A percentile compares a stretch with the other conserved stretches of the same genome.
These are phyloP conservation scores for Pichia cactophila DNA, from an alignment of 1,139 yeast species.

Conservation along the genomic window DNA sequence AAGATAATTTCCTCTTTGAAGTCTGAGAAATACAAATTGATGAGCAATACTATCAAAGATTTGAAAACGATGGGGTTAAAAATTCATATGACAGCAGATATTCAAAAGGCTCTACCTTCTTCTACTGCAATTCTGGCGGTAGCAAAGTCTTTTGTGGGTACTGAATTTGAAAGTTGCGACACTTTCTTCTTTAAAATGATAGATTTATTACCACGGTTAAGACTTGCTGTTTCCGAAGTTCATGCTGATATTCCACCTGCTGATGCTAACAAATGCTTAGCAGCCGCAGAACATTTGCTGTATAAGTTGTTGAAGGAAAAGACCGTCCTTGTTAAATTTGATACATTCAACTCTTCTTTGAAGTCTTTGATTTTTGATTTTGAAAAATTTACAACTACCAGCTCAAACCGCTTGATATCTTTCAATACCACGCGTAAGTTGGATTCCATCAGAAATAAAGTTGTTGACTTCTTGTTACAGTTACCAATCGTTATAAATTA, in stretches of 20 bases:
- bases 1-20: slow-evolving; percentile 65
- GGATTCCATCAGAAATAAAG: neutral
- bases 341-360: slow-evolving; percentile 3
- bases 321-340: slow-evolving; percentile 33
- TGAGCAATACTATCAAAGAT: slow-evolving; percentile 72
- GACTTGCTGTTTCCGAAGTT: slow-evolving; percentile 54
- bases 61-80: slow-evolving; percentile 70
- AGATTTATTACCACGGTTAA: slow-evolving; percentile 73
- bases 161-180: slow-evolving; percentile 44
- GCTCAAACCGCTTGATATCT: slow-evolving; percentile 1
- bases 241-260: slow-evolving; percentile 69
- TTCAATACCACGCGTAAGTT: neutral
- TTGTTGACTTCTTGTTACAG: slow-evolving; percentile 28
- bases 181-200: slow-evolving; percentile 58
- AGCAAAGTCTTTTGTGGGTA: slow-evolving; percentile 38
- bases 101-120: slow-evolving; percentile 52
- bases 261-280: slow-evolving; percentile 71
- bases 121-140: slow-evolving; percentile 56
- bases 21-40: slow-evolving; percentile 67
- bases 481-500: slow-evolving; percentile 45
- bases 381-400: slow-evolving; percentile 8
- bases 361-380: slow-evolving; percentile 4
- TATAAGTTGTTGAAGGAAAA: slow-evolving; percentile 46
- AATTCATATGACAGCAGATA: slow-evolving; percentile 56
- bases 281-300: slow-evolving; percentile 69